phyloP scores from a whole-genome alignment of 805 yeast species.

The Candida khao-thaluensis region DNA sequence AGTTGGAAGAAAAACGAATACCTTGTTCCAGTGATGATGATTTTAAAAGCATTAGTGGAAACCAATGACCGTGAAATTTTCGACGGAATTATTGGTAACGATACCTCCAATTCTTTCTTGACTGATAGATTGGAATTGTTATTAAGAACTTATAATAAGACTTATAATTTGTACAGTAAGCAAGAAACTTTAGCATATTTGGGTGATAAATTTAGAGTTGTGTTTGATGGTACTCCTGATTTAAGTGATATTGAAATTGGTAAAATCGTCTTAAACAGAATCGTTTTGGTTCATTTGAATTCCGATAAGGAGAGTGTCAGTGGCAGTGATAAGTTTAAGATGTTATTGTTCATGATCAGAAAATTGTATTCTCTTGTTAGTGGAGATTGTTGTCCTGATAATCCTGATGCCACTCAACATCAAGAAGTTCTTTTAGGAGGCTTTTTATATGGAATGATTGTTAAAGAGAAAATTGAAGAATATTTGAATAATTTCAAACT shows the following conservation, averaged over 20 bases:
- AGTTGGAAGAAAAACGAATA: conserved; percentile 97
- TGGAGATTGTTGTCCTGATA: conserved; percentile 94
- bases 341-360: conserved; percentile 92
- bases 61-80: conserved; percentile 93
- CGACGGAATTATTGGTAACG: conserved; percentile 93
- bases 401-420: conserved; percentile 99
- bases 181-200: conserved; percentile 89
- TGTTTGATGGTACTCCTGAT: conserved; percentile 85
- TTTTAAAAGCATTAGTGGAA: conserved; percentile 84
- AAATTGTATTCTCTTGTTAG: conserved; percentile 93
- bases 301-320: conserved; percentile 22
- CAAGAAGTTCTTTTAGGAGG: conserved; percentile 96
- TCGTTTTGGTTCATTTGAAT: conserved; percentile 85
- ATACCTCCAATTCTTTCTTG: conserved; percentile 81
- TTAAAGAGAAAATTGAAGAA: conserved; percentile 95
- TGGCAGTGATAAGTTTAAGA: conserved; percentile 76
- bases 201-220: conserved; percentile 95
- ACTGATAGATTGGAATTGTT: conserved; percentile 96
- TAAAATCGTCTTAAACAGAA: conserved; percentile 72
- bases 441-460: conserved; percentile 91
- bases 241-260: conserved; percentile 90
- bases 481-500: conserved; percentile 69
- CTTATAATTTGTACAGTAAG: conserved; percentile 72
- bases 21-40: conserved; percentile 88
- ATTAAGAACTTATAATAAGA: conserved; percentile 76